Evolutionary conservation across 305 asterid species (phyloP).

Genomic region (Solanum hybrid): DNA sequence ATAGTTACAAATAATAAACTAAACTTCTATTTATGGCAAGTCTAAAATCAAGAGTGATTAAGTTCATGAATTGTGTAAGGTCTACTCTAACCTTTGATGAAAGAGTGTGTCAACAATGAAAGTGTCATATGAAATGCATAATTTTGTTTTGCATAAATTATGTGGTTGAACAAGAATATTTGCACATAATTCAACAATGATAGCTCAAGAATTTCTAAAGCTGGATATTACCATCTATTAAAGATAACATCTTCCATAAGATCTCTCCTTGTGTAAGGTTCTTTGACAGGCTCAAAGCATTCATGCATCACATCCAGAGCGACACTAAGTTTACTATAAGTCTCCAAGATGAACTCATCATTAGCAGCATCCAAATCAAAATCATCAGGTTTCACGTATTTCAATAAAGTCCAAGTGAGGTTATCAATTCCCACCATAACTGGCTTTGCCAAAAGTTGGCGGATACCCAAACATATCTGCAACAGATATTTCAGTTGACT

Average conservation of each 20-base stretch:
- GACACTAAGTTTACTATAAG: conserved; percentile 55
- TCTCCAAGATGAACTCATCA: conserved; percentile 35
- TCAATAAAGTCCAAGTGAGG: conserved; percentile 71
- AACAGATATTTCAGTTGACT: conserved; percentile 4
- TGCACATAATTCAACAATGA: neutral
- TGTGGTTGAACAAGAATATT: neutral
- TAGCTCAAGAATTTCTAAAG: conserved; percentile 1
- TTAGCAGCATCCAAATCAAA: conserved; percentile 19
- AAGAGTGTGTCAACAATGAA: neutral
- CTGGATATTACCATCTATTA: conserved; percentile 51
- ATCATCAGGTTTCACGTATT: conserved; percentile 31
- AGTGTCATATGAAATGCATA: neutral
- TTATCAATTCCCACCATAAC: conserved; percentile 45
- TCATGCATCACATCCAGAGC: conserved; percentile 87
- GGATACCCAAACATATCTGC: conserved; percentile 70
- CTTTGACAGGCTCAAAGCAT: conserved; percentile 78
- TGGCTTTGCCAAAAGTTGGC: conserved; percentile 44
- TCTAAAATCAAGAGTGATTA: neutral
- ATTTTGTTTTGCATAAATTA: neutral
- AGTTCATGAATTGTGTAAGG: neutral
- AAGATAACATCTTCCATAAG: conserved; percentile 74
- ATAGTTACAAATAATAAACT: neutral
- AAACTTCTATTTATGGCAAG: neutral
- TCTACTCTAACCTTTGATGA: neutral
- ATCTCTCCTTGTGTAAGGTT: conserved; percentile 58